A percentile compares a stretch with the other conserved stretches of the same genome.
Conservation (phyloP, 441 rosid genomes). For the Gossypium lobatum region DNA sequence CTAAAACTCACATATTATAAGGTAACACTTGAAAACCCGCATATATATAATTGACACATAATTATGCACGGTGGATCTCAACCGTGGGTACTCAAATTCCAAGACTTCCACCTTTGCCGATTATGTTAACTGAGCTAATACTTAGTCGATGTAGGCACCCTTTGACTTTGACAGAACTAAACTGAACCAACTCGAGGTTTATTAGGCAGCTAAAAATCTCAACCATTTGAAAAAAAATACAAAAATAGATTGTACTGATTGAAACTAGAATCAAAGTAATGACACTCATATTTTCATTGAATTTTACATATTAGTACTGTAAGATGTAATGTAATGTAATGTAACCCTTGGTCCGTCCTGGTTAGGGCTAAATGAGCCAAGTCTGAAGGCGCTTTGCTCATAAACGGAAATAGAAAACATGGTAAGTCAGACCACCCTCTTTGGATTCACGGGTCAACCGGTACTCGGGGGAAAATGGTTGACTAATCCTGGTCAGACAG, state of each 20-base stretch:
- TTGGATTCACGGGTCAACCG: slow-evolving; percentile 1
- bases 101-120: too few species aligned
- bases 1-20: too few species aligned
- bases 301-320: not conserved
- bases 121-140: too few species aligned
- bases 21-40: too few species aligned
- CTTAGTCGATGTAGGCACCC: not conserved
- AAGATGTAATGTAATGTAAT: not conserved
- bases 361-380: slow-evolving; percentile 2
- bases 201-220: not conserved
- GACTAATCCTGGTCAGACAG: not conserved
- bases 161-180: not conserved
- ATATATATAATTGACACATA: too few species aligned
- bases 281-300: not conserved
- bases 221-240: slow-evolving; percentile 16
- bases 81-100: too few species aligned
- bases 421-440: not conserved
- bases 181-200: not conserved
- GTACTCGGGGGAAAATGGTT: slow-evolving; percentile 6
- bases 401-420: not conserved
- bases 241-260: not conserved
- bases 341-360: not conserved
- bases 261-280: not conserved
- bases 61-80: too few species aligned
- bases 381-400: not conserved